Evolutionary conservation across 106 monocot species (phyloP).

Genomic region (Acorus gramineus): DNA sequence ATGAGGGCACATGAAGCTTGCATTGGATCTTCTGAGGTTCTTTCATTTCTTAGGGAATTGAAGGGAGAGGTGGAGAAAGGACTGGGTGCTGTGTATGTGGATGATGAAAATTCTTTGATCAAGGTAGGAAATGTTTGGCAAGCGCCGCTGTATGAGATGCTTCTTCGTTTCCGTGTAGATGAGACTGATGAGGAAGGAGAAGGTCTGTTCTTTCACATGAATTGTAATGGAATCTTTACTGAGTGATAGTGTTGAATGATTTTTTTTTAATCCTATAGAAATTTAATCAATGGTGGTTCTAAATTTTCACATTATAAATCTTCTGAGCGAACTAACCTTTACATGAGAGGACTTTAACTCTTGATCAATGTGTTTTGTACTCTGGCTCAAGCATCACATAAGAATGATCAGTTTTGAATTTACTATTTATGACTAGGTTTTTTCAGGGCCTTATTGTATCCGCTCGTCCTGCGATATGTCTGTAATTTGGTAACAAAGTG

Average conservation of each 20-base stretch:
- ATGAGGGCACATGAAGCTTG: conserved; percentile 51
- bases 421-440: too few species aligned
- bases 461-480: too few species aligned
- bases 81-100: not conserved
- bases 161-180: conserved; percentile 15
- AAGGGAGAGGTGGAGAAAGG: conserved; percentile 13
- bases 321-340: too few species aligned
- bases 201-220: not conserved
- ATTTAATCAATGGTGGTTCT: too few species aligned
- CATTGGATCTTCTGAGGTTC: conserved; percentile 24
- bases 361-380: too few species aligned
- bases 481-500: too few species aligned
- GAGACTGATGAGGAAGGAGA: not conserved
- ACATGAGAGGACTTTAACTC: too few species aligned
- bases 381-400: too few species aligned
- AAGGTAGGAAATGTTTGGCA: conserved; percentile 58
- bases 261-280: too few species aligned
- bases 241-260: not conserved
- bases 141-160: conserved; percentile 64
- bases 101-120: conserved; percentile 33
- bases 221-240: not conserved
- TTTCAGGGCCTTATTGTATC: too few species aligned
- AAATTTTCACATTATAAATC: too few species aligned
- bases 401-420: too few species aligned
- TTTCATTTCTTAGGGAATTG: conserved; percentile 34